Conservation (phyloP, 1,284 basidiomycete species). For the Inonotus hispidus region DNA sequence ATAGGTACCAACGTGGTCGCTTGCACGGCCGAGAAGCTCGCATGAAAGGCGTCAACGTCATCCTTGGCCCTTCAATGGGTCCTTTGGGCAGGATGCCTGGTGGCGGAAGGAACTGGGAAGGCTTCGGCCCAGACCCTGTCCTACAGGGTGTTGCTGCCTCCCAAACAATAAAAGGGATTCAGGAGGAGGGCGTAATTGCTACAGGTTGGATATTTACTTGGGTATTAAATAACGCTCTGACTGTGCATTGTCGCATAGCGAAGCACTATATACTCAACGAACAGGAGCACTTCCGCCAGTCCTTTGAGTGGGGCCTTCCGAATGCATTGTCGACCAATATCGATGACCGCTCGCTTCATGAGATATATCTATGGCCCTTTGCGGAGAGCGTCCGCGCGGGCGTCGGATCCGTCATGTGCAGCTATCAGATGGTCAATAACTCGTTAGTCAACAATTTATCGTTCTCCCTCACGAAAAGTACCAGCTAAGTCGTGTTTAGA, state of each 20-base stretch:
- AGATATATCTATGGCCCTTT: slow-evolving; percentile 39
- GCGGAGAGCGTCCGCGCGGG: slow-evolving; percentile 41
- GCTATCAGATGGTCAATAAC: slow-evolving; percentile 44
- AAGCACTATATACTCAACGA: slow-evolving; percentile 32
- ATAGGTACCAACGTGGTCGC: slow-evolving; percentile 46
- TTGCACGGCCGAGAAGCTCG: slow-evolving; percentile 72
- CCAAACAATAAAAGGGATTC: slow-evolving; percentile 41
- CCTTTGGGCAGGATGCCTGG: slow-evolving; percentile 36
- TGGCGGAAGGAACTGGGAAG: slow-evolving; percentile 71
- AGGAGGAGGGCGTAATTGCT: slow-evolving; percentile 40
- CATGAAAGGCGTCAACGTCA: slow-evolving; percentile 67
- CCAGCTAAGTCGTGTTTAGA: background rate
- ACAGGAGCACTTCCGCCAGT: slow-evolving; percentile 32
- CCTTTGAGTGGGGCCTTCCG: slow-evolving; percentile 21
- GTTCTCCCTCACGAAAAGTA: too few species aligned
- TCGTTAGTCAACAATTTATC: slow-evolving; percentile 26
- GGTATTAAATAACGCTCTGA: background rate
- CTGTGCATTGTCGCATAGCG: slow-evolving; percentile 7
- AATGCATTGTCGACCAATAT: slow-evolving; percentile 35
- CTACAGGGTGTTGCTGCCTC: slow-evolving; percentile 38
- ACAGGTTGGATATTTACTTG: slow-evolving; percentile 32
- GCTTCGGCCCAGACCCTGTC: slow-evolving; percentile 51
- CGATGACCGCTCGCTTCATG: slow-evolving; percentile 40
- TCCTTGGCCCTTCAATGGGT: slow-evolving; percentile 56
- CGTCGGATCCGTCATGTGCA: slow-evolving; percentile 44